A percentile compares a stretch with the other conserved stretches of the same genome.
These are phyloP conservation scores for Pseudoturritis turrita DNA, from an alignment of 345 rosid genomes.

Conservation along the genomic window DNA sequence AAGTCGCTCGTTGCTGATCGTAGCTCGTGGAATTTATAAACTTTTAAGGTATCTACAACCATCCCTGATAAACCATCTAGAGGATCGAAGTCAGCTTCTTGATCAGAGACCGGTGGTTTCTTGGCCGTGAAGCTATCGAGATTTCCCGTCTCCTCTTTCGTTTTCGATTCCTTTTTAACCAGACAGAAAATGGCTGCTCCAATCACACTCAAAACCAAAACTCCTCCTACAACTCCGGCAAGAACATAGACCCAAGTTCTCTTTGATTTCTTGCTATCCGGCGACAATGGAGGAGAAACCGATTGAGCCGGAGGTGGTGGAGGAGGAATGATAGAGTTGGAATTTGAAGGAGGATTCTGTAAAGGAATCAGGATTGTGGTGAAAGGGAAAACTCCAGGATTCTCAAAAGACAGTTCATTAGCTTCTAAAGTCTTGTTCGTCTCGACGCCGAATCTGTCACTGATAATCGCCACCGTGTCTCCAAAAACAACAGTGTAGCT, in stretches of 20 bases:
- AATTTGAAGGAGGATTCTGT: constrained; percentile 30
- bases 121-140: constrained; percentile 30
- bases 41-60: constrained; percentile 53
- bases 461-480: constrained; percentile 27
- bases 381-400: constrained; percentile 33
- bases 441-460: constrained; percentile 40
- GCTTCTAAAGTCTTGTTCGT: constrained; percentile 34
- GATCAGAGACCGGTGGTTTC: constrained; percentile 24
- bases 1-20: constrained; percentile 61
- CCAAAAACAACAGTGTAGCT: constrained; percentile 40
- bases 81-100: constrained; percentile 34
- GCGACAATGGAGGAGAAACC: constrained; percentile 27
- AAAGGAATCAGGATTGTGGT: constrained; percentile 57
- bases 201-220: constrained; percentile 22
- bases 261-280: constrained; percentile 26
- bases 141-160: constrained; percentile 16
- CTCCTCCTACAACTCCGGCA: constrained; percentile 49
- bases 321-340: constrained; percentile 33
- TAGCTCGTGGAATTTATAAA: constrained; percentile 58
- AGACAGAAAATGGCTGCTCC: constrained; percentile 34
- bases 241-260: constrained; percentile 57
- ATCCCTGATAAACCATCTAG: constrained; percentile 41
- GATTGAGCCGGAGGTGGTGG: constrained; percentile 18
- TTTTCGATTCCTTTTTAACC: constrained; percentile 22
- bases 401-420: constrained; percentile 34